Evolutionary conservation across 2,329 filamentous ascomycete species (phyloP), one percentile per base, ranked within the genome.

Genomic region (Sphaerulina vaccinii): DNA sequence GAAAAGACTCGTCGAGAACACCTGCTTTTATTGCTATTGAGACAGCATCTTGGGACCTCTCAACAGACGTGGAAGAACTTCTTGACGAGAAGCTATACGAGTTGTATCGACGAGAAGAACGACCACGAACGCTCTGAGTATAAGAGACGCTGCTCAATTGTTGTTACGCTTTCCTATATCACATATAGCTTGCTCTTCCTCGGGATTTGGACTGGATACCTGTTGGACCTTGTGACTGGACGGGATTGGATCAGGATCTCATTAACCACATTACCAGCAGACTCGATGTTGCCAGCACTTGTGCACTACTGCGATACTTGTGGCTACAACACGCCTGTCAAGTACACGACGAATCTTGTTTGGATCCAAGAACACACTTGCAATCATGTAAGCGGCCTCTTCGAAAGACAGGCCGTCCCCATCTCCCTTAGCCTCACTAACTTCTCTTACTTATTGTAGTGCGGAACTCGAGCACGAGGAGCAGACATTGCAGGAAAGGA

Each of bases 331-430:
- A 67, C 65, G 29, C 64, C 72, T 42, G 65, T 75, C 22, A 60
- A 68, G 24, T 74, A 71, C 59, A 70, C 10, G 10, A 11, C 71
- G 51, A 63, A 70, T 38, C 67, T 68, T 37, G 70, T 74, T 38
- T 76, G 75, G 63, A 73, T 70, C 21, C 64, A 73, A 56, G 70
- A 73, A 49, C 69, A 74, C 39, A 64, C 65, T 54, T 77, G 73
- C 67, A 71, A 65, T 47, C 68, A 76, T 62, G 75, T 77, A 76
- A 72, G 74, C 60, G 56, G 36, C 39, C 56, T 51, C 59, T 60
- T 47, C n/a, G 36, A 46, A 29, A 41, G 33, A 56, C 36, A 58
- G 59, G 56, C 55, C 59, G 48, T 47, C 27, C 32, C 43, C 47
- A 39, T 18, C 36, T 24, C 29, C 38, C 42, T 37, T 39, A 51